These are phyloP conservation scores for Nothopassalora personata DNA, from an alignment of 2,329 filamentous ascomycete genomes.

Conservation along the genomic window DNA sequence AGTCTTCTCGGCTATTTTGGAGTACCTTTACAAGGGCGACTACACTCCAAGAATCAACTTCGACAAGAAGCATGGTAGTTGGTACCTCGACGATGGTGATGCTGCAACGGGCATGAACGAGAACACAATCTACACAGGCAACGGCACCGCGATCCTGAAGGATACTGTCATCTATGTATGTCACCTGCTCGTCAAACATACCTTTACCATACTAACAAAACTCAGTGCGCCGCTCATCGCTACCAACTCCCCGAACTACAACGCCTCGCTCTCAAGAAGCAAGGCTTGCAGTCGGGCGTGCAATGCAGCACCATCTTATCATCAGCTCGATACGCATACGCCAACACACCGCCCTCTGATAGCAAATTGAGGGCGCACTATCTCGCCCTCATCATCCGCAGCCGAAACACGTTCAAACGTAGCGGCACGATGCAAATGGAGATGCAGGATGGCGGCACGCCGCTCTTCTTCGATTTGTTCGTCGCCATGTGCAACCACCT, in stretches of 20 bases:
- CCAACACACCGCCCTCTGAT: conserved; percentile 81
- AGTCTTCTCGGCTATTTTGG: conserved; percentile 82
- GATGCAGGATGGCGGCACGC: conserved; percentile 78
- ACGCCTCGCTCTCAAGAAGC: conserved; percentile 77
- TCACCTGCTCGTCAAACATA: conserved; percentile 8
- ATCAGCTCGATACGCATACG: conserved; percentile 85
- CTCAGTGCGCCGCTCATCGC: conserved; percentile 68
- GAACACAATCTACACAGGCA: conserved; percentile 63
- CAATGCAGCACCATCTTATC: conserved; percentile 78
- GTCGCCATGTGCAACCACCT: conserved; percentile 90
- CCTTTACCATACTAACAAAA: conserved; percentile 8
- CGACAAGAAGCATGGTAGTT: conserved; percentile 73
- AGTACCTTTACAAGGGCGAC: conserved; percentile 91
- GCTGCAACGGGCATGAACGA: conserved; percentile 49
- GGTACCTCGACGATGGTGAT: conserved; percentile 66
- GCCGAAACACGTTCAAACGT: conserved; percentile 80
- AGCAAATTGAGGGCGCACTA: conserved; percentile 90
- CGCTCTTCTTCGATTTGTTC: conserved; percentile 85
- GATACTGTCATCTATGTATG: conserved; percentile 78
- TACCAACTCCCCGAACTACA: conserved; percentile 82
- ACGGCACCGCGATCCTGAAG: conserved; percentile 67
- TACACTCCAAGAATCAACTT: conserved; percentile 80
- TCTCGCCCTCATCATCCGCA: conserved; percentile 84
- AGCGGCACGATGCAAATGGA: conserved; percentile 94
- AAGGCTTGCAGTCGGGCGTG: conserved; percentile 79